Evolutionary conservation across 1,139 yeast species (phyloP).

Genomic region (Kodamaea arcana): DNA sequence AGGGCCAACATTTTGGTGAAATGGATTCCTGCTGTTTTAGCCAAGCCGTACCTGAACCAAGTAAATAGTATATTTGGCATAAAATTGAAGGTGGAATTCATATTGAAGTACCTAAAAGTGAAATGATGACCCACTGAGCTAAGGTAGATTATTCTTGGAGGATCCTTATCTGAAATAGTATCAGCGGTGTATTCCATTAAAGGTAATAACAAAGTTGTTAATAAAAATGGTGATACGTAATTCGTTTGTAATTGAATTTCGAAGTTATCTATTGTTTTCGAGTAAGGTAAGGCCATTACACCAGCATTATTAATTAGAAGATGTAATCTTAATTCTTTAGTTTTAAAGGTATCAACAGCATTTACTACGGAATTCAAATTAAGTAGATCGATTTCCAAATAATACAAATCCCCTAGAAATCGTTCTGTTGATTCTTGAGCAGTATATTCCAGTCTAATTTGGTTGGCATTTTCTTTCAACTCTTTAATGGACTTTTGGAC

Average conservation of each 20-base stretch:
- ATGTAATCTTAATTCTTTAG: slow-evolving; percentile 52
- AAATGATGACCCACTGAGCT: slow-evolving; percentile 69
- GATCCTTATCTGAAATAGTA: slow-evolving; percentile 22
- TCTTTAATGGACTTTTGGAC: slow-evolving; percentile 34
- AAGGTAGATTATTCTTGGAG: slow-evolving; percentile 62
- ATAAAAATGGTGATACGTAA: slow-evolving; percentile 69
- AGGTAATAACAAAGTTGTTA: slow-evolving; percentile 61
- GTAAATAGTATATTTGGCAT: slow-evolving; percentile 67
- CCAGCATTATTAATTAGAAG: slow-evolving; percentile 78
- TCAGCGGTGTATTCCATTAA: slow-evolving; percentile 40
- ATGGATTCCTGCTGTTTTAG: slow-evolving; percentile 80
- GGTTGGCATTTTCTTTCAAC: slow-evolving; percentile 19
- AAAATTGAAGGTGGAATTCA: slow-evolving; percentile 52
- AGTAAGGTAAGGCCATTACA: slow-evolving; percentile 70
- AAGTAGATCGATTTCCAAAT: slow-evolving; percentile 59
- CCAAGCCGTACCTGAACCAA: slow-evolving; percentile 75
- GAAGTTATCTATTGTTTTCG: slow-evolving; percentile 62
- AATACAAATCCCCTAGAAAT: slow-evolving; percentile 55
- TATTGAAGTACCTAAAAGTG: slow-evolving; percentile 46
- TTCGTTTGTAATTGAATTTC: slow-evolving; percentile 82
- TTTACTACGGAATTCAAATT: slow-evolving; percentile 53
- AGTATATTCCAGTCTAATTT: slow-evolving; percentile 7
- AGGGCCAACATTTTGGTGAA: slow-evolving; percentile 62
- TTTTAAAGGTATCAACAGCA: slow-evolving; percentile 50
- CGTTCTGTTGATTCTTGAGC: slow-evolving; percentile 10